Evolutionary conservation across 805 yeast species (phyloP).

Genomic region (Kodamaea kaohsiungensis): DNA sequence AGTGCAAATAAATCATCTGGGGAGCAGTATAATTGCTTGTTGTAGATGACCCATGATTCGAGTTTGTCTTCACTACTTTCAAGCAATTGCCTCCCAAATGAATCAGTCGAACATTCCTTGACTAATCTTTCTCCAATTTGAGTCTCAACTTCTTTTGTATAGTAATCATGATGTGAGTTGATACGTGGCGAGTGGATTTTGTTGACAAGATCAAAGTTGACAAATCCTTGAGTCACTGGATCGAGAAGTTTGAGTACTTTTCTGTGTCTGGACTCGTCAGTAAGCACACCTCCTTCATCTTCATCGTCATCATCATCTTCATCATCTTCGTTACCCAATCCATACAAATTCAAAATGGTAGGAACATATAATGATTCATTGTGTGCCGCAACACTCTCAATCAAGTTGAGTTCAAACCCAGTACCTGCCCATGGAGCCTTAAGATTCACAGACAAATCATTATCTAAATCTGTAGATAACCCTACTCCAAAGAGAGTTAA

Average conservation of each 20-base stretch:
- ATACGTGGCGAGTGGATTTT: constrained; percentile 61
- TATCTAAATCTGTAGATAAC: neutral
- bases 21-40: constrained; percentile 59
- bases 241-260: constrained; percentile 5
- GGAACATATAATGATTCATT: constrained; percentile 40
- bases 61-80: constrained; percentile 17
- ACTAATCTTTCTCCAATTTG: constrained; percentile 17
- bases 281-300: neutral
- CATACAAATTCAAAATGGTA: constrained; percentile 16
- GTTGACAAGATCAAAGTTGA: constrained; percentile 47
- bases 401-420: constrained; percentile 42
- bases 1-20: constrained; percentile 79
- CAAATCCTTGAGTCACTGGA: constrained; percentile 21
- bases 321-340: constrained; percentile 13
- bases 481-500: neutral
- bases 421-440: constrained; percentile 42
- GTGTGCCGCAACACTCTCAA: constrained; percentile 41
- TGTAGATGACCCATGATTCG: constrained; percentile 52
- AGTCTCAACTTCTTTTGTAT: constrained; percentile 33
- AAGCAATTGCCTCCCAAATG: constrained; percentile 30
- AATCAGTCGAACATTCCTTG: constrained; percentile 28
- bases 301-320: constrained; percentile 8
- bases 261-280: constrained; percentile 10
- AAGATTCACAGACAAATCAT: constrained; percentile 21
- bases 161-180: constrained; percentile 62